A percentile compares a stretch with the other conserved stretches of the same genome.
These are phyloP conservation scores for Diplodia sapinea DNA, from an alignment of 2,329 filamentous ascomycete genomes.

Conservation along the genomic window DNA sequence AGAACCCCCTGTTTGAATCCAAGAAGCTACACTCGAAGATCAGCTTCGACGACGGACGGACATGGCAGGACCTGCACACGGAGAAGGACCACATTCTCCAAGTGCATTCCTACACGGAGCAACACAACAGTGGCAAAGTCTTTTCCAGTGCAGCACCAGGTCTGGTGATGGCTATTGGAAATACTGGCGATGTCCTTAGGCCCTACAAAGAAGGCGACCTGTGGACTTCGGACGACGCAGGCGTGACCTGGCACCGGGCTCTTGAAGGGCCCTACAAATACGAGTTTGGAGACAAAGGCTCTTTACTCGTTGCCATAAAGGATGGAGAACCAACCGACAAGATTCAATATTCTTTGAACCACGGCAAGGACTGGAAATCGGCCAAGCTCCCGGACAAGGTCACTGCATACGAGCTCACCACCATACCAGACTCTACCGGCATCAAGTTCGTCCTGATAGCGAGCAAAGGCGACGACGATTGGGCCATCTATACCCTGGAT, in stretches of 20 bases:
- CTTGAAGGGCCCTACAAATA: slow-evolving; percentile 88
- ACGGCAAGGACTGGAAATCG: slow-evolving; percentile 82
- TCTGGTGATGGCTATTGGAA: slow-evolving; percentile 91
- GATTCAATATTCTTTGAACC: slow-evolving; percentile 82
- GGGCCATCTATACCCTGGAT: slow-evolving; percentile 76
- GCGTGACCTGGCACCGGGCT: slow-evolving; percentile 78
- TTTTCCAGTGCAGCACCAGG: slow-evolving; percentile 95
- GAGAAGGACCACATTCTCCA: slow-evolving; percentile 73
- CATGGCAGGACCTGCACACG: slow-evolving; percentile 74
- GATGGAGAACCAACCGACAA: slow-evolving; percentile 68
- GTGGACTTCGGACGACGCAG: slow-evolving; percentile 90
- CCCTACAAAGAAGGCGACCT: slow-evolving; percentile 76
- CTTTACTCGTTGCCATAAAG: slow-evolving; percentile 80
- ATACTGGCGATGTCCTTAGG: slow-evolving; percentile 77
- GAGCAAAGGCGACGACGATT: slow-evolving; percentile 58
- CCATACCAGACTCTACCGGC: slow-evolving; percentile 89
- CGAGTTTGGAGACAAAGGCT: slow-evolving; percentile 93
- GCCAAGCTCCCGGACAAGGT: slow-evolving; percentile 74
- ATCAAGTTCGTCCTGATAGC: slow-evolving; percentile 86
- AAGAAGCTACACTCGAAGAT: slow-evolving; percentile 82
- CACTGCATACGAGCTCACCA: slow-evolving; percentile 76
- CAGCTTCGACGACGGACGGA: slow-evolving; percentile 93
- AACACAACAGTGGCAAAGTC: slow-evolving; percentile 80
- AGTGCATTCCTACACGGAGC: slow-evolving; percentile 88
- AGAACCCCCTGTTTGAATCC: slow-evolving; percentile 50